Evolutionary conservation across 495 filamentous ascomycete species (phyloP).

Genomic region (Xylaria castorea): DNA sequence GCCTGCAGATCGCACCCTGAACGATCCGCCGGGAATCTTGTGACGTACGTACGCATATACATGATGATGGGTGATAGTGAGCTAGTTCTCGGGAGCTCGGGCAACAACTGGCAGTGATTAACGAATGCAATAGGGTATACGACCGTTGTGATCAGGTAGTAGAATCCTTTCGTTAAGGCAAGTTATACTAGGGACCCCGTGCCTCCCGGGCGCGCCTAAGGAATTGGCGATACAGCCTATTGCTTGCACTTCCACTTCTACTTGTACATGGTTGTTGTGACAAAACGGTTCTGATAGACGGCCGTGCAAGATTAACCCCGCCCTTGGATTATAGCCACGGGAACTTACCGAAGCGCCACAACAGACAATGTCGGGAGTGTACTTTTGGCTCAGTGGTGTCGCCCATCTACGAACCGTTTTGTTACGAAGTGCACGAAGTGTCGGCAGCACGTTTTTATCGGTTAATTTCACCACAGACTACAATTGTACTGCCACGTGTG

Average conservation of each 20-base stretch:
- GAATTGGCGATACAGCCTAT: neutral
- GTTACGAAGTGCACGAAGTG: neutral
- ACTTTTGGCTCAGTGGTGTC: neutral
- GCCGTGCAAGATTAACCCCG: neutral
- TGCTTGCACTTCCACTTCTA: neutral
- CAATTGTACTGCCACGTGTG: neutral
- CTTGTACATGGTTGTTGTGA: neutral
- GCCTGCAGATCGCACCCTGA: constrained; percentile 3
- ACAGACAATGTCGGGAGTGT: neutral
- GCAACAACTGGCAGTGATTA: neutral
- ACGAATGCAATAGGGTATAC: neutral
- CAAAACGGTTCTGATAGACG: neutral
- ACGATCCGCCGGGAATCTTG: neutral
- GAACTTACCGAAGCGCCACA: neutral
- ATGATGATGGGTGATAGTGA: neutral
- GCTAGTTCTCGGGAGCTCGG: neutral
- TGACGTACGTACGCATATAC: neutral
- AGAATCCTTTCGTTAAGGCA: neutral
- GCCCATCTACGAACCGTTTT: neutral
- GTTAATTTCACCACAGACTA: neutral
- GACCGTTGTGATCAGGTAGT: neutral
- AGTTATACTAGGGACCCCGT: neutral
- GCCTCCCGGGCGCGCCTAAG: neutral
- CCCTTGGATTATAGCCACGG: neutral
- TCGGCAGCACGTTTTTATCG: neutral